Evolutionary conservation across 805 yeast species (phyloP).

Genomic region (Cyberlindnera samutprakarnensis): DNA sequence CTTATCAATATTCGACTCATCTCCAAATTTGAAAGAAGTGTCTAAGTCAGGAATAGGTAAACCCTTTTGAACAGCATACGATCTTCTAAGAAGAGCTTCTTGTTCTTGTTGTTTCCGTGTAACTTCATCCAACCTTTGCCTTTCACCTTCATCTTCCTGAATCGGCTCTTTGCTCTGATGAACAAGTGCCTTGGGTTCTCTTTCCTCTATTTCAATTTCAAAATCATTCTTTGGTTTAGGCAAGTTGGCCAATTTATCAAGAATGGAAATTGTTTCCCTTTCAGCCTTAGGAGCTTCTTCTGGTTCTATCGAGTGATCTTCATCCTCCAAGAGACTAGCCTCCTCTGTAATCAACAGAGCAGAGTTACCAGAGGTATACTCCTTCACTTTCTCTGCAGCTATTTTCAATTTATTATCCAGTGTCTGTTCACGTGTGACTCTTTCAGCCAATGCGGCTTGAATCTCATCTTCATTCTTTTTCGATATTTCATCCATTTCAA

Average conservation of each 20-base stretch:
- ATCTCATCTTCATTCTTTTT: conserved; percentile 12
- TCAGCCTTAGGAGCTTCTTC: background rate
- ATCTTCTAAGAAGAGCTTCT: conserved; percentile 29
- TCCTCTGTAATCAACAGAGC: conserved; percentile 21
- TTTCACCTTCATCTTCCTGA: conserved; percentile 18
- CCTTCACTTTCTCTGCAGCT: conserved; percentile 33
- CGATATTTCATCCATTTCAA: conserved; percentile 9
- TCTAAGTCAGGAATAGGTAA: conserved; percentile 33
- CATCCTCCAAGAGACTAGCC: conserved; percentile 4
- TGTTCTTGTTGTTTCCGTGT: conserved; percentile 8
- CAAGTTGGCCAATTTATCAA: conserved; percentile 23
- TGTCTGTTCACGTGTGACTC: conserved; percentile 4
- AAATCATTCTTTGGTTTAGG: conserved; percentile 42
- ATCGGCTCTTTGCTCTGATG: no score
- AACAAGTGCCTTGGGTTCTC: conserved; percentile 10
- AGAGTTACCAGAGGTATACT: conserved; percentile 30
- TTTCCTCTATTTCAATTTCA: conserved; percentile 31
- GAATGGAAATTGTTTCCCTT: conserved; percentile 5
- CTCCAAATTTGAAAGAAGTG: background rate
- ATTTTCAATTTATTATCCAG: conserved; percentile 13
- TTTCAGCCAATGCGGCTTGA: conserved; percentile 5
- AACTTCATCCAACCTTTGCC: conserved; percentile 9
- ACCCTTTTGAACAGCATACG: conserved; percentile 39
- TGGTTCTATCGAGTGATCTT: background rate
- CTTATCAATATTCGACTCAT: conserved; percentile 14